phyloP scores from a whole-genome alignment of 1,284 basidiomycete species.

The Fomitopsis palustris region DNA sequence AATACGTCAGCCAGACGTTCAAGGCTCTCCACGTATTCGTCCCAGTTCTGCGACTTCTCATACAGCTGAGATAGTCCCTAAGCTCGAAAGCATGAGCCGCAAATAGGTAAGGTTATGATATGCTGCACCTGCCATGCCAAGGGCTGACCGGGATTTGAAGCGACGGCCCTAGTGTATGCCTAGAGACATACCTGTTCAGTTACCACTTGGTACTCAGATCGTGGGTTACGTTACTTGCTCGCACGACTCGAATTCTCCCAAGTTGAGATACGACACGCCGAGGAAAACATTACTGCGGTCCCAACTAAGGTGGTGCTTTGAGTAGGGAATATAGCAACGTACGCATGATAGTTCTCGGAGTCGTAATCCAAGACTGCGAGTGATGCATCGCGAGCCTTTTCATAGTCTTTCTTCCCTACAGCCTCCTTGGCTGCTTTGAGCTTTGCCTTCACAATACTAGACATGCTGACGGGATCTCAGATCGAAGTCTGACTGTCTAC shows the following conservation, averaged over 20 bases:
- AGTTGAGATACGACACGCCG: constrained; percentile 72
- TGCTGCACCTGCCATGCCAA: constrained; percentile 73
- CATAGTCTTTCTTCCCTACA: constrained; percentile 73
- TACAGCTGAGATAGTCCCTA: constrained; percentile 78
- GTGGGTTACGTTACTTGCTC: constrained; percentile 66
- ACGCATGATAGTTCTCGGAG: constrained; percentile 80
- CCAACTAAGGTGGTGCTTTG: neutral
- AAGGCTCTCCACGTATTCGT: constrained; percentile 53
- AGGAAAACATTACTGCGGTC: constrained; percentile 73
- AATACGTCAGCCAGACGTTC: constrained; percentile 51
- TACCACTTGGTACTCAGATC: constrained; percentile 2
- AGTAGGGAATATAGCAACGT: constrained; percentile 30
- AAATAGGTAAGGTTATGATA: neutral
- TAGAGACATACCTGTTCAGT: constrained; percentile 26
- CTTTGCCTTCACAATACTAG: constrained; percentile 59
- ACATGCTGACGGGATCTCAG: constrained; percentile 12
- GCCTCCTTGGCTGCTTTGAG: constrained; percentile 81
- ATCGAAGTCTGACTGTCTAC: neutral
- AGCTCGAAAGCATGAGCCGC: neutral
- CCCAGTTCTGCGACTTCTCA: constrained; percentile 59
- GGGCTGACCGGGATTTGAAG: constrained; percentile 57
- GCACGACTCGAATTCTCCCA: constrained; percentile 67
- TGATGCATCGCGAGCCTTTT: constrained; percentile 64
- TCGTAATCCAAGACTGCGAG: constrained; percentile 69
- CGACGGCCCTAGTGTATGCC: constrained; percentile 75